Conservation (phyloP, 805 yeast genomes). For the Metschnikowia hibisci region DNA sequence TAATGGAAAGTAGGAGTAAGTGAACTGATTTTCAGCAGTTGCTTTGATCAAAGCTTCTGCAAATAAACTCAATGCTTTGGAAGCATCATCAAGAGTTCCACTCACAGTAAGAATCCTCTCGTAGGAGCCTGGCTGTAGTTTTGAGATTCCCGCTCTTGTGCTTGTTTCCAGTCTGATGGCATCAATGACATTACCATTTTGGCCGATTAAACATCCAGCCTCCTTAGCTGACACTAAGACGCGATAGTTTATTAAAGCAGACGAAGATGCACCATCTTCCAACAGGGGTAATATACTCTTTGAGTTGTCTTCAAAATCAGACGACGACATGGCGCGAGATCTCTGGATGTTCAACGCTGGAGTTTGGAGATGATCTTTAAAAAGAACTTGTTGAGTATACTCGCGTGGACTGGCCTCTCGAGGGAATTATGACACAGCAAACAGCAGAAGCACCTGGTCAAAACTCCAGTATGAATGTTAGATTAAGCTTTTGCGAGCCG, state of each 20-base stretch:
- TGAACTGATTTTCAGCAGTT: constrained; percentile 26
- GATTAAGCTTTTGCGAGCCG: constrained; percentile 1
- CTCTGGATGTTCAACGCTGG: constrained; percentile 1
- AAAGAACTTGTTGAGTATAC: too few species aligned
- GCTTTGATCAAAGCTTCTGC: constrained; percentile 59
- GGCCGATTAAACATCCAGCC: constrained; percentile 88
- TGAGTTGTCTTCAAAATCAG: neutral
- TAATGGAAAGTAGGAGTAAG: constrained; percentile 55
- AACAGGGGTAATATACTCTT: constrained; percentile 24
- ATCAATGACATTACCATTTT: constrained; percentile 75
- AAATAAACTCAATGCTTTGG: constrained; percentile 66
- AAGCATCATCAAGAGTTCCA: constrained; percentile 66
- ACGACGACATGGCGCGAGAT: constrained; percentile 2
- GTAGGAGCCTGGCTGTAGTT: constrained; percentile 71
- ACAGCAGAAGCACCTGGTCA: neutral
- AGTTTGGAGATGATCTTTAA: neutral
- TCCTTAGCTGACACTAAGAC: constrained; percentile 78
- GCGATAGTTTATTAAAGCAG: constrained; percentile 40
- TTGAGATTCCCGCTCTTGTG: constrained; percentile 84
- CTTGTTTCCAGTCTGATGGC: constrained; percentile 67
- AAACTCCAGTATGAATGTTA: neutral
- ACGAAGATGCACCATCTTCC: constrained; percentile 22
- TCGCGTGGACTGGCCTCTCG: too few species aligned
- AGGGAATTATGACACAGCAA: neutral
- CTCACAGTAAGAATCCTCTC: constrained; percentile 79